Evolutionary conservation across 2,329 filamentous ascomycete species (phyloP).

Genomic region (Calonectria honghensis): DNA sequence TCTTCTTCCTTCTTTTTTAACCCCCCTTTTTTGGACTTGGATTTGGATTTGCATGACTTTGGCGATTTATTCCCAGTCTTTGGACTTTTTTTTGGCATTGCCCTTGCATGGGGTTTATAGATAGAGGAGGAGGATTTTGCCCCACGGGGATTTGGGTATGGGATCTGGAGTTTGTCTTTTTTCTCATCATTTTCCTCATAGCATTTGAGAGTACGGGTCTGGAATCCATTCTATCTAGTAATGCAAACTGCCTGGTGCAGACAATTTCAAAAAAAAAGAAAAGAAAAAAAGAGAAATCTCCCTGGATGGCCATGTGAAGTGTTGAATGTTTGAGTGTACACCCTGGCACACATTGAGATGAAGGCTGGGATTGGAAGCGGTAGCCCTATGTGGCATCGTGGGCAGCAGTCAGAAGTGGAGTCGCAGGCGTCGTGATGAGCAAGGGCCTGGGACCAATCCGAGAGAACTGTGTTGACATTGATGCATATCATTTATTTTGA

Average conservation of each 20-base stretch:
- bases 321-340: background rate
- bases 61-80: slow-evolving; percentile 42
- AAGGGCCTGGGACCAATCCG: slow-evolving; percentile 50
- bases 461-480: slow-evolving; percentile 35
- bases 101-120: slow-evolving; percentile 44
- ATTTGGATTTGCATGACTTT: slow-evolving; percentile 43
- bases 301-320: background rate
- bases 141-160: slow-evolving; percentile 33
- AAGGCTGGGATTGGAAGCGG: slow-evolving; percentile 7
- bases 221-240: slow-evolving; percentile 47
- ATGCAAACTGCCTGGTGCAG: slow-evolving; percentile 55
- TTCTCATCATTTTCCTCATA: slow-evolving; percentile 13
- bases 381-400: slow-evolving; percentile 23
- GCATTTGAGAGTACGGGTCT: slow-evolving; percentile 46
- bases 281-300: slow-evolving; percentile 16
- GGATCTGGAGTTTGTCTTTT: slow-evolving; percentile 13
- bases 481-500: slow-evolving; percentile 39
- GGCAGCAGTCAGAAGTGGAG: slow-evolving; percentile 46
- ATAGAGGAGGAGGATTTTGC: slow-evolving; percentile 43
- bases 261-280: slow-evolving; percentile 37
- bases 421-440: slow-evolving; percentile 37
- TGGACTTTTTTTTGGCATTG: slow-evolving; percentile 32
- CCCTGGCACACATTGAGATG: background rate
- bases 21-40: slow-evolving; percentile 10
- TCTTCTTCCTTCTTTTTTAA: slow-evolving; percentile 11